Conservation (phyloP, 176 grass and related monocot genomes). For the Hyparrhenia diplandra region DNA sequence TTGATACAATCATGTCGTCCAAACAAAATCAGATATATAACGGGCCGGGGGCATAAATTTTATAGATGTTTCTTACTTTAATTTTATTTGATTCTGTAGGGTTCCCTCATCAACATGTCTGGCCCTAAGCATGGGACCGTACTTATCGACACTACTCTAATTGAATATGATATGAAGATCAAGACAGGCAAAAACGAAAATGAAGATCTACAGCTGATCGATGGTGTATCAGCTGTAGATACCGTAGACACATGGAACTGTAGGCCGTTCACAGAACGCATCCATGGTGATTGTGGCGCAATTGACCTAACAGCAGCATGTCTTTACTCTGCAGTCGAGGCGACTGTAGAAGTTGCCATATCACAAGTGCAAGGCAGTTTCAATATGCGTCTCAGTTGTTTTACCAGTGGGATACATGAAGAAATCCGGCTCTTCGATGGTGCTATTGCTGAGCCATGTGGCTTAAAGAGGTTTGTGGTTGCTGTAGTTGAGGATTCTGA, state of each 20-base stretch:
- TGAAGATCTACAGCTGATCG: constrained; percentile 23
- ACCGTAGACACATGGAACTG: too few relatives aligned
- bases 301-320: not conserved
- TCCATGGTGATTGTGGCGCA: not conserved
- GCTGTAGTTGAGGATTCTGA: not conserved
- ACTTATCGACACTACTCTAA: not conserved
- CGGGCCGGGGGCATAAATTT: too few relatives aligned
- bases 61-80: not conserved
- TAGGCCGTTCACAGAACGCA: not conserved
- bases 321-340: not conserved
- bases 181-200: not conserved
- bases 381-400: not conserved
- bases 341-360: not conserved
- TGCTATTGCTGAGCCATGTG: not conserved
- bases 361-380: constrained; percentile 1
- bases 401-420: not conserved
- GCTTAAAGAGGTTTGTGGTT: constrained; percentile 6
- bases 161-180: constrained; percentile 25
- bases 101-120: too few relatives aligned
- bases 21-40: not conserved
- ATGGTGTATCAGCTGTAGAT: not conserved
- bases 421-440: constrained; percentile 22
- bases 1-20: not conserved
- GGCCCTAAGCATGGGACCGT: too few relatives aligned
- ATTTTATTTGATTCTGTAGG: not conserved